A percentile compares a stretch with the other conserved stretches of the same genome.
These are phyloP conservation scores for Melastoma malabathricum DNA, from an alignment of 345 rosid genomes.

Conservation along the genomic window DNA sequence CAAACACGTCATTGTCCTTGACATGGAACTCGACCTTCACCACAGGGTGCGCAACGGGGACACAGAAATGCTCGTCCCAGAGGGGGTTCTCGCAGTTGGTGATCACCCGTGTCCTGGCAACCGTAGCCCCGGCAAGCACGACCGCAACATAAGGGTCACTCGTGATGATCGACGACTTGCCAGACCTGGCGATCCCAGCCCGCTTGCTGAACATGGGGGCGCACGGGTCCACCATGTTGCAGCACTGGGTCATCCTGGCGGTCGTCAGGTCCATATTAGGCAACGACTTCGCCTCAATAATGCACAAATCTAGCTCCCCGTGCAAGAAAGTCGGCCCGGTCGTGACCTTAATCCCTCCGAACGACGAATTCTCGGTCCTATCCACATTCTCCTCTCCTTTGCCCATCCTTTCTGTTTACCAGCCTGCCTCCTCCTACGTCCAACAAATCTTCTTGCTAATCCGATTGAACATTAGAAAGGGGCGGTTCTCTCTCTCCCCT, in stretches of 20 bases:
- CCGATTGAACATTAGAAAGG: too few species aligned
- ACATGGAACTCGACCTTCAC: constrained; percentile 45
- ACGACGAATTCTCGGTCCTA: too few species aligned
- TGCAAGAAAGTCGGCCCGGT: constrained; percentile 27
- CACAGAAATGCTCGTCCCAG: constrained; percentile 54
- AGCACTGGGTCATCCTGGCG: constrained; percentile 38
- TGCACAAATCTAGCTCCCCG: constrained; percentile 46
- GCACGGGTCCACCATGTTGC: constrained; percentile 23
- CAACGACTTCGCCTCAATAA: constrained; percentile 49
- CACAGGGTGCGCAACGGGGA: constrained; percentile 46
- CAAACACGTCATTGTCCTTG: constrained; percentile 59
- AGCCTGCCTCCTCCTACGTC: too few species aligned
- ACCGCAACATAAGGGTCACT: constrained; percentile 61
- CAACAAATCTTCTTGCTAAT: too few species aligned
- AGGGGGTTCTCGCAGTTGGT: constrained; percentile 45
- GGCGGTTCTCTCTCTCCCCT: too few species aligned
- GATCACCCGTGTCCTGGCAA: constrained; percentile 54
- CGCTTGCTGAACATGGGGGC: constrained; percentile 7
- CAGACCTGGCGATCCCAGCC: constrained; percentile 7
- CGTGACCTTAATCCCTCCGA: constrained; percentile 1
- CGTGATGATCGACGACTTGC: constrained; percentile 29
- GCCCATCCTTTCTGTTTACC: too few species aligned
- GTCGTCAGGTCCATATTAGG: constrained; percentile 64
- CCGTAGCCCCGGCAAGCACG: constrained; percentile 51
- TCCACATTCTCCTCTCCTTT: neutral